Base-by-base conservation (phyloP, 306 rosid genomes). In the Sindora glabra region DNA sequence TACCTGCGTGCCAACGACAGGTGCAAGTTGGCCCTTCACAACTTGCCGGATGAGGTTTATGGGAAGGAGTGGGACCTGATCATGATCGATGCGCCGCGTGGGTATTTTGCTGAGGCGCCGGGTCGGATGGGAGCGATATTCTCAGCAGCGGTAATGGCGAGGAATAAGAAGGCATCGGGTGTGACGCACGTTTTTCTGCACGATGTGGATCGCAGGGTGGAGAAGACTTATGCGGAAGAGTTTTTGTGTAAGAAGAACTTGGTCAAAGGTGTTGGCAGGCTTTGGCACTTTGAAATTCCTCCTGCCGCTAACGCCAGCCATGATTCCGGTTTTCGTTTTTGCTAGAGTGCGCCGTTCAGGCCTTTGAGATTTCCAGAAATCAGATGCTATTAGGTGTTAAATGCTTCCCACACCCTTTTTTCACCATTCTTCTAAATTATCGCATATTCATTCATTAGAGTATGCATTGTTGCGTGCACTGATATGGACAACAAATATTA, bases 81-180 rank as follows among this genome's bases (percentile, higher is more conserved):
- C 16, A 92, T 92, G 99, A 66, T 92, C 47, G 95, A 92, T 57
- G 99, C 96, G 23, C 99, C 99, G 0, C 49, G 68, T 0, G 99
- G 96, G 0, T 92, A 92, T 29, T 92, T 59, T 8, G 74, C 95
- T 0, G 90, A 89, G 77, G 94, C 94, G 0, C 99, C 96, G 1
- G 99, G 96, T 1, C 6, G 99, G 25, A 92, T 92, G 99, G 94
- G 66, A 3, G 96, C 95, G 8, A 91, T 92, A 21, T 92, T 67
- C 67, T 86, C 96, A 0, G 95, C 90, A n/a, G 89, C 99, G 0
- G 89, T 92, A 3, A 89, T 89, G 96, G 96, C 90, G 1, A 72
- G 96, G 59, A 56, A 77, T 11, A 60, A 96, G 54, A 56, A 65
- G 52, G 83, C 86, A 68, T 55, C 84, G 0, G 99, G 99, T 62